Conservation (phyloP, 805 yeast species). For the Ogataea ramenticola region DNA sequence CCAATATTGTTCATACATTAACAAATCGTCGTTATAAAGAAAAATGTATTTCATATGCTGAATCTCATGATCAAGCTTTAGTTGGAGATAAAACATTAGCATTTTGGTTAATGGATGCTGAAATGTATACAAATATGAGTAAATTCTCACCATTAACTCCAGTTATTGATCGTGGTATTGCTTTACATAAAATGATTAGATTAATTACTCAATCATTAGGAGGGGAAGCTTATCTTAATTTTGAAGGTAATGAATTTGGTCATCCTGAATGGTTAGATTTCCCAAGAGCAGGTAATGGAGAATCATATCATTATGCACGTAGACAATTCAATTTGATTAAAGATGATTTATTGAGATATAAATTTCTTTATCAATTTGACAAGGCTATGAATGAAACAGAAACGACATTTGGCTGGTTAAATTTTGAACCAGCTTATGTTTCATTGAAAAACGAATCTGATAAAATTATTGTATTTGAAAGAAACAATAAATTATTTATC, state of each 20-base stretch:
- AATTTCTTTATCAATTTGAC: constrained; percentile 75
- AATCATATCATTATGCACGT: constrained; percentile 89
- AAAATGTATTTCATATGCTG: constrained; percentile 86
- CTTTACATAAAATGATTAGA: constrained; percentile 87
- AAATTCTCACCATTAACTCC: constrained; percentile 64
- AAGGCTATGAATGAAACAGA: constrained; percentile 77
- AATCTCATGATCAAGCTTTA: constrained; percentile 94
- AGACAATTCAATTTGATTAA: constrained; percentile 86
- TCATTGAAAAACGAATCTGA: constrained; percentile 85
- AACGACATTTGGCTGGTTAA: constrained; percentile 61
- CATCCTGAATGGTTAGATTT: constrained; percentile 99
- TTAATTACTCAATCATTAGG: constrained; percentile 85
- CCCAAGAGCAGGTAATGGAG: constrained; percentile 83
- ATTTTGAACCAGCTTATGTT: constrained; percentile 67
- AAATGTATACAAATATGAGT: constrained; percentile 96
- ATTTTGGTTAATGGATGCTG: constrained; percentile 97
- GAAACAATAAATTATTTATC: constrained; percentile 76
- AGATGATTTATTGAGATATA: constrained; percentile 75
- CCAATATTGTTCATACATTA: constrained; percentile 68
- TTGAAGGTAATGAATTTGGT: constrained; percentile 97
- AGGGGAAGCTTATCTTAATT: constrained; percentile 93
- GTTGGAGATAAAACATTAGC: constrained; percentile 97
- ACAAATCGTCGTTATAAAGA: constrained; percentile 86
- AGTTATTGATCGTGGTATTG: constrained; percentile 79
- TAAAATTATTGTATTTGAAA: constrained; percentile 82